Evolutionary conservation across 2,329 filamentous ascomycete genomes (phyloP).

Genomic region (Pseudogymnoascus destructans): DNA sequence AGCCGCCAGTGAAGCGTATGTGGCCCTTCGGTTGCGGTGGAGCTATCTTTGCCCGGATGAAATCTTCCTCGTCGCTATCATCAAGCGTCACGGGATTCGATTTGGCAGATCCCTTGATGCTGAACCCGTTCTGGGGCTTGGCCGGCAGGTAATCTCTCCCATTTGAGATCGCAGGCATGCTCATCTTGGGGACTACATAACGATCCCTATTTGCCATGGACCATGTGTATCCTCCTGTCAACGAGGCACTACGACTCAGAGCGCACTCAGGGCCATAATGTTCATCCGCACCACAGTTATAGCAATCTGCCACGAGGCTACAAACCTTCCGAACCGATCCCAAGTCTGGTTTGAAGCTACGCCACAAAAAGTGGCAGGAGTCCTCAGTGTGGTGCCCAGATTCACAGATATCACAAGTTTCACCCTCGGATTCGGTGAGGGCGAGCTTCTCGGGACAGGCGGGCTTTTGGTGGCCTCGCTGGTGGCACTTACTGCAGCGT

Average conservation of each 20-base stretch:
- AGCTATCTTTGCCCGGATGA: constrained; percentile 22
- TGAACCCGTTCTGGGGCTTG: constrained; percentile 17
- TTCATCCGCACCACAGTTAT: constrained; percentile 38
- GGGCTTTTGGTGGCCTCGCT: constrained; percentile 42
- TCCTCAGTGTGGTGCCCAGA: constrained; percentile 43
- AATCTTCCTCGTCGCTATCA: constrained; percentile 22
- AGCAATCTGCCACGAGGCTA: constrained; percentile 40
- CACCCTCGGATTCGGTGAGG: constrained; percentile 37
- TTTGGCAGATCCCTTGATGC: constrained; percentile 23
- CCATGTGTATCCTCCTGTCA: constrained; percentile 36
- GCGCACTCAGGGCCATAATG: constrained; percentile 48
- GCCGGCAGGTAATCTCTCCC: constrained; percentile 20
- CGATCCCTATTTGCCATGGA: constrained; percentile 34
- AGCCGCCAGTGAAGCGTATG: neutral
- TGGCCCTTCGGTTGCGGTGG: neutral
- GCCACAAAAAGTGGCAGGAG: constrained; percentile 48
- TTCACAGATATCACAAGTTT: constrained; percentile 48
- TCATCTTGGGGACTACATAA: constrained; percentile 37
- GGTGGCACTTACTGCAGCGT: constrained; percentile 46
- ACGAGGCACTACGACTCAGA: constrained; percentile 14
- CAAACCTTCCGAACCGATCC: constrained; percentile 35
- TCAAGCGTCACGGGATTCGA: constrained; percentile 22
- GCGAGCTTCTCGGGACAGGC: constrained; percentile 44
- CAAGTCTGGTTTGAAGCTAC: constrained; percentile 35
- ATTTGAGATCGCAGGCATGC: constrained; percentile 20